These are phyloP conservation scores for Anastatica hierochuntica DNA, from an alignment of 345 rosid genomes.

Conservation along the genomic window DNA sequence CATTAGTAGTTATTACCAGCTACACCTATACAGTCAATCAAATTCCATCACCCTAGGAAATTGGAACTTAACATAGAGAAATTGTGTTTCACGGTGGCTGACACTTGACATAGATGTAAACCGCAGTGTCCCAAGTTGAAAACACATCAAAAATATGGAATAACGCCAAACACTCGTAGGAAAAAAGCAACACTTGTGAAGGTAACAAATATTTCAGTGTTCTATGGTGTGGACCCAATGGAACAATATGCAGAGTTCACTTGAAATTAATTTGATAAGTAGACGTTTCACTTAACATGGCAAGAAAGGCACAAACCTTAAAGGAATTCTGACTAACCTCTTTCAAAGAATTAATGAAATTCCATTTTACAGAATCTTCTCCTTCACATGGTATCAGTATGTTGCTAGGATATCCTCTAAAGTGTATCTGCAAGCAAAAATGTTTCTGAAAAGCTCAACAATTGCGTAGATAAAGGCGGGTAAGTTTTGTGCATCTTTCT, in stretches of 20 bases:
- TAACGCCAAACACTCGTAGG: not conserved
- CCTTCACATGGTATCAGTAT: conserved; percentile 79
- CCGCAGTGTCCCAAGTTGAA: not conserved
- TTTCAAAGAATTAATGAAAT: conserved; percentile 81
- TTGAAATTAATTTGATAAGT: not conserved
- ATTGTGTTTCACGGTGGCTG: not conserved
- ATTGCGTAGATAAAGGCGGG: not conserved
- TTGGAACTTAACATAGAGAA: not conserved
- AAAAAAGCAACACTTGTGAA: not conserved
- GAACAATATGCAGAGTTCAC: not conserved
- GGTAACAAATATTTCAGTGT: not conserved
- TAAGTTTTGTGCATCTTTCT: not conserved
- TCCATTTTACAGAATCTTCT: conserved; percentile 90
- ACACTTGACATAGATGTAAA: not conserved
- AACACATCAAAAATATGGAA: not conserved
- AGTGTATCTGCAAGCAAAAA: conserved; percentile 65
- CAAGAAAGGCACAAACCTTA: not conserved
- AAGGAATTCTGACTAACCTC: conserved; percentile 44
- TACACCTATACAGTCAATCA: not conserved
- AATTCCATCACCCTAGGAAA: not conserved
- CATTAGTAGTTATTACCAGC: not conserved
- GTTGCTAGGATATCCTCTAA: conserved; percentile 82
- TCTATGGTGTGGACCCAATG: not conserved
- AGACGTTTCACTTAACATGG: not conserved
- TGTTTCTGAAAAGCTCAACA: not conserved